Evolutionary conservation across 192 early-diverging fungal genomes (phyloP), one percentile per base, ranked within the genome.

Genomic region (Coemansia sp.): DNA sequence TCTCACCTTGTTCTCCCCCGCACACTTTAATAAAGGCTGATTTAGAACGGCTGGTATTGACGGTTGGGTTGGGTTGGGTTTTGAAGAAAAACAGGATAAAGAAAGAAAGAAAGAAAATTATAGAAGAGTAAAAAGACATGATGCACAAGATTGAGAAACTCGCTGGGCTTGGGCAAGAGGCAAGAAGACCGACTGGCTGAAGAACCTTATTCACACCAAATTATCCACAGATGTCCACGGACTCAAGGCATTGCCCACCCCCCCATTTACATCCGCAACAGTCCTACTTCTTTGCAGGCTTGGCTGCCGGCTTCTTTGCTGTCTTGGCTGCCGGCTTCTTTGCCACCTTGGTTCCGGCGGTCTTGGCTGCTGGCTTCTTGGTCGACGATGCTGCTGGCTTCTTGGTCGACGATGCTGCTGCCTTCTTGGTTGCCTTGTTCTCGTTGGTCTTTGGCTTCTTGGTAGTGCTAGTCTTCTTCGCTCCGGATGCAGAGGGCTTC

Each of bases 351-450:
- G 46, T 24, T 35, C n/a, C 5, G 61, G 15, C 64, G 52, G 38
- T 62, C 68, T 64, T 65, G 46, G 51, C 49, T 43, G 62, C 60
- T 44, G 61, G 44, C 70, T 75, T 75, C 53, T 68, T 77, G 62
- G 52, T 60, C 64, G 7, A 46, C 24, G 62, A 52, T 23, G 51
- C 49, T 43, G 62, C 60, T 44, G 61, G 44, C 70, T 75, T 75
- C 53, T 68, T 77, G 62, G 52, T 60, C 64, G 7, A 46, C 24
- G 62, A 52, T 23, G 21, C 60, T 4, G 71, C 46, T 6, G 64
- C n/a, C 72, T 68, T 74, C 74, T 76, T 76, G 60, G 64, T 26
- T 16, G 45, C 60, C 14, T 49, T 35, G 58, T 68, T 68, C 66
- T 68, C 51, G 51, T 53, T 21, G 51, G 51, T 53, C 51, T 24